A percentile compares a stretch with the other conserved stretches of the same genome.
Conservation (phyloP, 306 rosid genomes). For the Vigna unguiculata region DNA sequence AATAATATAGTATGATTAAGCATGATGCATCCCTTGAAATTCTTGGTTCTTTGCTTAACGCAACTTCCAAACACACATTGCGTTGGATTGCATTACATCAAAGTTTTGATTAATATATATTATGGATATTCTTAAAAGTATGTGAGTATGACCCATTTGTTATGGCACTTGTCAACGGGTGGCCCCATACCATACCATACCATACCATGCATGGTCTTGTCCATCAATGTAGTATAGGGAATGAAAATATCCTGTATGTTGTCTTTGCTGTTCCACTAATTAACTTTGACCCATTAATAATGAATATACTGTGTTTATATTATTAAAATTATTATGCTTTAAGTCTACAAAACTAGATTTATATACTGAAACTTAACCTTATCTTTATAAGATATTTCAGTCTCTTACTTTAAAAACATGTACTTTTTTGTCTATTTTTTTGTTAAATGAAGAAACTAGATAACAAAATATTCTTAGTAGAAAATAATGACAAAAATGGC, state of each 20-base stretch:
- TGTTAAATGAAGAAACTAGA: no score
- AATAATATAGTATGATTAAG: constrained; percentile 18
- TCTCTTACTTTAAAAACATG: not conserved
- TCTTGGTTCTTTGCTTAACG: not conserved
- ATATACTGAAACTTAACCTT: no score
- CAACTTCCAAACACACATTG: not conserved
- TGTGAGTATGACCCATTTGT: constrained; percentile 14
- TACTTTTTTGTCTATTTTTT: no score
- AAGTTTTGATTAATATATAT: not conserved
- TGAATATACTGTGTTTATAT: not conserved
- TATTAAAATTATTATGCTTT: no score
- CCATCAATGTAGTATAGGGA: not conserved
- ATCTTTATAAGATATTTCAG: no score
- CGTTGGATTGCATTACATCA: constrained; percentile 7
- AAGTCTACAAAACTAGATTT: no score
- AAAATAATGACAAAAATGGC: not conserved
- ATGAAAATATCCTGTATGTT: not conserved
- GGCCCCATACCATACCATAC: constrained; percentile 31
- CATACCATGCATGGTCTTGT: not conserved
- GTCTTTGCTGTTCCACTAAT: not conserved
- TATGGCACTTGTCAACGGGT: not conserved
- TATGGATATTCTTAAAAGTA: constrained; percentile 22
- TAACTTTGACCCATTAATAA: not conserved
- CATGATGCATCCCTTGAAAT: not conserved
- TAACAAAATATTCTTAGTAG: not conserved